Base-by-base conservation (phyloP, 2,329 filamentous ascomycete species). In the Paradendryphiella salina region DNA sequence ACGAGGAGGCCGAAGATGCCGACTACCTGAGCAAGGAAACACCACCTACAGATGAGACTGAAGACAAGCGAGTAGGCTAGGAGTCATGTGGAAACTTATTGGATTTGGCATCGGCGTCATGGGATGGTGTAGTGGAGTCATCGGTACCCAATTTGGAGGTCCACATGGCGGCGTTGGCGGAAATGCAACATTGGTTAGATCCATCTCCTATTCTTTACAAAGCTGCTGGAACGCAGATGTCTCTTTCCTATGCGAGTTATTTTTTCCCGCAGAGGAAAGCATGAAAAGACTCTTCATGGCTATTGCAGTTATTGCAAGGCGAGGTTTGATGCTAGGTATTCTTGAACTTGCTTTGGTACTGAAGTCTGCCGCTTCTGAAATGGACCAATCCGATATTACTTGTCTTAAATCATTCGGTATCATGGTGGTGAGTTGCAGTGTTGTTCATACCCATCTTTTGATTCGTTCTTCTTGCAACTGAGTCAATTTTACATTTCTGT, bases 1-100 rank as follows among this genome's bases (percentile, higher is more conserved):
- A 99, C 71, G 93, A 97, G 76, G 92, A 93, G 23, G 94, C 94
- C 4, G 94, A 99, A 74, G 83, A 88, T 69, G 85, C 89, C 28
- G 87, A 96, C 67, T 99, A 99, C 72, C 78, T 99, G 43, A 93
- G 88, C 67, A 88, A 89, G 7, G 86, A 79, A 18, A 81, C 79
- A 4, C 75, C 75, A 51, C 76, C 76, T 3, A 44, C 36, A 2
- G 65, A 68, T n/a, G 67, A 70, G 46, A 64, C 49, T 9, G 70
- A 65, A 9, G 69, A 71, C 42, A 67, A 67, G 56, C 58, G 69
- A 23, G 64, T 66, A 3, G 64, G 55, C 8, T 63, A 54, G 43
- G 31, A 40, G 36, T 10, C 45, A 36, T 11, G 23, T 51, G 42
- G 7, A 18, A 17, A 20, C 10, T 21, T 35, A 26, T 18, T 36